Evolutionary conservation across 768 basidiomycete species (phyloP), one percentile per base, ranked within the genome.

Genomic region (Lactarius hatsudake): DNA sequence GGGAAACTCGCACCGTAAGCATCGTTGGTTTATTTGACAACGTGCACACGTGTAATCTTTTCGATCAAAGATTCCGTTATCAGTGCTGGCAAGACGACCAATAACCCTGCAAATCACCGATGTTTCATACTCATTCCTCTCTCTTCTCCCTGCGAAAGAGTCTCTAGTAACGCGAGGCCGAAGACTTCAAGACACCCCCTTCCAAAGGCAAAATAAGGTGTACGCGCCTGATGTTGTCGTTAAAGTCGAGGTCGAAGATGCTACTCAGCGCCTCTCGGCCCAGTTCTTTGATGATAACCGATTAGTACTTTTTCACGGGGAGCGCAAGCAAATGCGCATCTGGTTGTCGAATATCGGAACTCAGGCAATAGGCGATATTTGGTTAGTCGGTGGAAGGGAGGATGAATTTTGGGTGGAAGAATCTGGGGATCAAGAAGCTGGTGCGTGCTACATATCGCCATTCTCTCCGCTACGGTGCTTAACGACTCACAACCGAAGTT

Each of bases 171-270:
- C 81, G 40, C 87, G 86, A n/a, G 94, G 95, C 17, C 85, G 81
- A 55, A 81, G 94, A 60, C 79, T 97, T 13, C 86, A 95, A 61
- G 85, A 87, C 62, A 94, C 94, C 2, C 81, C 83, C 36, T 78
- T 83, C 17, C 91, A 96, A 71, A 80, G 88, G 56, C 86, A 88
- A 69, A 81, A 75, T 34, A 85, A 86, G 13, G 84, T 85, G 2
- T 96, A 96, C 74, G 88, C 87, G 12, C 82, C 87, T 12, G 89
- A 96, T 73, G 75, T 83, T 8, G 71, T 83, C 38, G 81, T 92
- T 70, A 79, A 79, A 42, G 79, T 90, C 6, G 80, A 86, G 13
- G 84, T 97, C 13, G 84, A 86, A 56, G 82, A 87, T 48, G 82
- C 87, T 2, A 80, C 84, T 34, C 89, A 93, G 63, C 83, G 86